Percentiles rank a stretch among this genome's conserved stretches.
Conservation (phyloP, 805 yeast species). For the Hanseniaspora lachancei region DNA sequence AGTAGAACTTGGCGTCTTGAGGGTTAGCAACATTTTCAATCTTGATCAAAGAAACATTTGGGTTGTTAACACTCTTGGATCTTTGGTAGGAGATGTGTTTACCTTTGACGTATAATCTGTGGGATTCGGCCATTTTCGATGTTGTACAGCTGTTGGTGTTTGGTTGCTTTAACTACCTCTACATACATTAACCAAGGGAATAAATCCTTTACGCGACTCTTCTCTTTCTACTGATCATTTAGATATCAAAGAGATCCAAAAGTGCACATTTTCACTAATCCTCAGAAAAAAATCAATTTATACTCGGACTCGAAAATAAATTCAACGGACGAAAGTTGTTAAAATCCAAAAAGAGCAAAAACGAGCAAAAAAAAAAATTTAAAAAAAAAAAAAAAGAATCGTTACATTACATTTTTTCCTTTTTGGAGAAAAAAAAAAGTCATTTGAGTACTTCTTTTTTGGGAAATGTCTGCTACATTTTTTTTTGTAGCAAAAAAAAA, state of each 20-base stretch:
- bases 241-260: constrained; percentile 3
- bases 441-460: background rate
- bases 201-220: background rate
- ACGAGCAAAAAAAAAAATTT: background rate
- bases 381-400: background rate
- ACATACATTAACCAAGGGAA: background rate
- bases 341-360: background rate
- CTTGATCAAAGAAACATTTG: constrained; percentile 91
- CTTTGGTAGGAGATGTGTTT: constrained; percentile 99
- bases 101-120: constrained; percentile 99
- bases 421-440: background rate
- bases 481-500: too few relatives aligned
- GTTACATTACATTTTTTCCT: background rate
- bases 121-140: constrained; percentile 81
- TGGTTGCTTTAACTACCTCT: background rate
- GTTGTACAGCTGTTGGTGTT: constrained; percentile 9
- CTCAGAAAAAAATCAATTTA: background rate
- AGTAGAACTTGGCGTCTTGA: constrained; percentile 96
- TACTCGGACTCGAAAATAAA: background rate
- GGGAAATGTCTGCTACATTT: background rate
- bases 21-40: constrained; percentile 89
- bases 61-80: constrained; percentile 96
- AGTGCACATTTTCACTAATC: background rate
- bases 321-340: background rate
- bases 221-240: constrained; percentile 5